These are phyloP conservation scores for Sporobolus alterniflorus DNA, from an alignment of 202 grass and related monocot species.

Conservation along the genomic window DNA sequence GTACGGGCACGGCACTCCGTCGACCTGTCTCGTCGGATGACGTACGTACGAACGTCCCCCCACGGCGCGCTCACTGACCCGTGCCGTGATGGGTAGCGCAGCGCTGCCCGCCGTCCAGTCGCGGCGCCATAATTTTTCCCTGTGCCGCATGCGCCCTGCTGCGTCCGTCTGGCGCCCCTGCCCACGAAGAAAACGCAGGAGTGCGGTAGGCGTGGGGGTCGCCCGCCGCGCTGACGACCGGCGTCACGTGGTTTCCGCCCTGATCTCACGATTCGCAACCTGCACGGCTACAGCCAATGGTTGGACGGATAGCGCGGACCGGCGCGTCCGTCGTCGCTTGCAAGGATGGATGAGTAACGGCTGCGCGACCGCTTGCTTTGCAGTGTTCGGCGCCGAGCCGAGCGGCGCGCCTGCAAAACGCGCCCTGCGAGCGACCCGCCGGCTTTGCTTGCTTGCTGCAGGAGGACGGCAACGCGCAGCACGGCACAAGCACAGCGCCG, in stretches of 20 bases:
- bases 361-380: background rate
- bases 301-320: too few species aligned
- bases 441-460: background rate
- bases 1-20: background rate
- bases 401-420: background rate
- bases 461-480: background rate
- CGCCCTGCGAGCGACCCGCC: background rate
- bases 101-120: background rate
- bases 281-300: background rate
- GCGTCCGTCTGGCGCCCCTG: background rate
- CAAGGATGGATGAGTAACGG: background rate
- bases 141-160: constrained; percentile 6
- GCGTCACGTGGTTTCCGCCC: constrained; percentile 28
- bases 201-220: background rate
- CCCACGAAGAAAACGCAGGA: background rate
- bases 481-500: background rate
- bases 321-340: background rate
- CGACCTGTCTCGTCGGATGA: constrained; percentile 24
- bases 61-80: background rate
- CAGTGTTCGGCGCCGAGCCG: constrained; percentile 36
- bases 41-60: constrained; percentile 19
- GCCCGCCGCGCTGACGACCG: too few species aligned
- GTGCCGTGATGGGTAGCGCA: background rate
- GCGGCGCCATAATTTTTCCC: constrained; percentile 1
- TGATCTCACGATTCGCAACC: background rate